Evolutionary conservation across 768 basidiomycete genomes (phyloP), one percentile per base, ranked within the genome.

Genomic region (Kondoa subrosea): DNA sequence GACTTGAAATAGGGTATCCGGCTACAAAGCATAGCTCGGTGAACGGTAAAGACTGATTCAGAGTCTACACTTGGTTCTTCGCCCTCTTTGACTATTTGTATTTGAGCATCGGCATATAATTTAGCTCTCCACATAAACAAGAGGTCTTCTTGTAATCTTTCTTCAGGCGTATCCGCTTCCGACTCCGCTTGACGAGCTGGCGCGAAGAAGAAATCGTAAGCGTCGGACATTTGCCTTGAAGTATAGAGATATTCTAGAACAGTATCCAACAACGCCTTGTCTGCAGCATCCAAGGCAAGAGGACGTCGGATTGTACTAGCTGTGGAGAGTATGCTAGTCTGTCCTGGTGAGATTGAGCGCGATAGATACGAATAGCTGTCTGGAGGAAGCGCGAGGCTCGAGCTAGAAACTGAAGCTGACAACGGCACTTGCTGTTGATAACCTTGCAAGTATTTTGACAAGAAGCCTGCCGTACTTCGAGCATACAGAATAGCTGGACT

Each of bases 1-100:
- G 83, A 80, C 57, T 85, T 83, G 76, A 97, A 97, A 78, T 96
- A 97, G 0, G 87, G 84, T 1, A 85, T 88, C 14, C 93, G 84
- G 1, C 90, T 89, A 50, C 86, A 85, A 62, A 99, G 85, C 67
- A 97, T 86, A 77, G 93, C 96, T 25, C 89, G 85, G 76, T 99
- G 95, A 2, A 89, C 86, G 0, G 90, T 86, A 77, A 97, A 97
- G 12, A 91, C 82, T 27, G 87, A 87, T 0, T 86, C 90, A 1
- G 85, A 82, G 66, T 80, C 82, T 67, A 87, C 86, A 67, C 85
- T 84, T 66, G 82, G 82, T 4, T 71, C 66, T 0, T 81, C 75
- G 34, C 73, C 68, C 40, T 65, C 56, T 30, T 71, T 59, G 8
- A 34, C 66, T 83, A 84, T 72, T 0, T 86, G 82, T 66, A 97